A percentile compares a stretch with the other conserved stretches of the same genome.
phyloP scores from a whole-genome alignment of 2,329 filamentous ascomycete species.

The Paramyrothecium roridum region DNA sequence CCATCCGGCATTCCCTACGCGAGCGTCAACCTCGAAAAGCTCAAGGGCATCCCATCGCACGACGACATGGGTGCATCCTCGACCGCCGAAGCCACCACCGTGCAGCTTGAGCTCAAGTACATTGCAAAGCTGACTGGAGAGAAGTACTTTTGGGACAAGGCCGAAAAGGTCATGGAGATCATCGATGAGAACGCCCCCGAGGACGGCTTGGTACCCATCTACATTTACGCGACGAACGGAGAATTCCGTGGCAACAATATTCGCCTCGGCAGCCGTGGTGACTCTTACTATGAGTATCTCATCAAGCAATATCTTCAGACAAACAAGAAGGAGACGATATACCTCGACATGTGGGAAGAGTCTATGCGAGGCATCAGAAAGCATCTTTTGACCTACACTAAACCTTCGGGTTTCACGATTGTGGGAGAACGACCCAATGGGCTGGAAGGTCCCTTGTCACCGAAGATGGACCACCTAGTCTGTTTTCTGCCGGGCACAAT shows the following conservation, averaged over 20 bases:
- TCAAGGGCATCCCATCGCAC: conserved; percentile 75
- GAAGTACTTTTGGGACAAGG: conserved; percentile 85
- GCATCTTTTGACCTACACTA: conserved; percentile 86
- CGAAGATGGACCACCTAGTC: conserved; percentile 97
- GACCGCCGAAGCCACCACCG: conserved; percentile 85
- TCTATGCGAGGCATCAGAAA: conserved; percentile 82
- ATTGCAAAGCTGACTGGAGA: conserved; percentile 92
- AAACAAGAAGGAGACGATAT: conserved; percentile 77
- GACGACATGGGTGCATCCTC: conserved; percentile 84
- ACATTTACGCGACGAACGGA: conserved; percentile 75
- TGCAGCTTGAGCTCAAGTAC: conserved; percentile 98
- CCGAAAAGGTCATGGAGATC: conserved; percentile 86
- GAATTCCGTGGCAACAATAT: conserved; percentile 82
- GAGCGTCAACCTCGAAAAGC: conserved; percentile 81
- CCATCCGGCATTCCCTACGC: conserved; percentile 84
- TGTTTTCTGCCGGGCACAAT: conserved; percentile 98
- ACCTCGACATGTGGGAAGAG: conserved; percentile 91
- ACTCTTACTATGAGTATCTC: conserved; percentile 98
- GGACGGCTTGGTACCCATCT: conserved; percentile 89
- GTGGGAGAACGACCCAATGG: conserved; percentile 82
- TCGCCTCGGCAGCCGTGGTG: conserved; percentile 86
- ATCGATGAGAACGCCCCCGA: conserved; percentile 77
- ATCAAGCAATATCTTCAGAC: conserved; percentile 99
- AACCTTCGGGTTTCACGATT: conserved; percentile 77
- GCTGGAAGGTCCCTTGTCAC: conserved; percentile 60